Evolutionary conservation across 2,329 filamentous ascomycete species (phyloP).

Genomic region (Talaromyces pinophilus): DNA sequence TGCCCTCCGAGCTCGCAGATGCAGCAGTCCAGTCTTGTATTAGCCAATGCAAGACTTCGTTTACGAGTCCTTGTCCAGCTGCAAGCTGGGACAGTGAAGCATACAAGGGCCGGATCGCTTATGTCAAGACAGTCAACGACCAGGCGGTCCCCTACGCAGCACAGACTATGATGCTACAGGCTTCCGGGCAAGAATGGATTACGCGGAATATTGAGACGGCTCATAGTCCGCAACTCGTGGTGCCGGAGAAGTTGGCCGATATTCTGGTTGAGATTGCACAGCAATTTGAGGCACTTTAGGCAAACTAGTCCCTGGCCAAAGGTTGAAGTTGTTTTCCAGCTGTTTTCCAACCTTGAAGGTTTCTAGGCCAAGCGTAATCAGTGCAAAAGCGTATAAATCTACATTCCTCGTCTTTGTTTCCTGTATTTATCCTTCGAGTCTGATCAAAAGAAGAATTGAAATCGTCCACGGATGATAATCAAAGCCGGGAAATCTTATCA

Average conservation of each 20-base stretch:
- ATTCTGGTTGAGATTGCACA: constrained; percentile 17
- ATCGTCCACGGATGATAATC: no score
- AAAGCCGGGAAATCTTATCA: not conserved
- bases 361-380: not conserved
- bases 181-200: constrained; percentile 17
- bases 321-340: not conserved
- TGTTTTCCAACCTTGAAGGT: no score
- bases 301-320: not conserved
- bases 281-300: constrained; percentile 11
- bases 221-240: constrained; percentile 15
- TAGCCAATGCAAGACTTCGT: constrained; percentile 19
- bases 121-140: constrained; percentile 15
- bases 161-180: constrained; percentile 15
- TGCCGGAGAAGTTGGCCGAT: constrained; percentile 17
- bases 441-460: not conserved
- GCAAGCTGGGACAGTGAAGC: constrained; percentile 18
- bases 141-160: constrained; percentile 14
- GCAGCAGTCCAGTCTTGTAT: constrained; percentile 21
- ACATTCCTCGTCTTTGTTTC: not conserved
- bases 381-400: not conserved
- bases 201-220: constrained; percentile 18
- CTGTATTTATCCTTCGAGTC: not conserved
- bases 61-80: constrained; percentile 14
- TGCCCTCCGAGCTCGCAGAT: constrained; percentile 21
- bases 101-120: constrained; percentile 17